Evolutionary conservation across 1,139 yeast species (phyloP).

Genomic region (Kodamaea suecica): DNA sequence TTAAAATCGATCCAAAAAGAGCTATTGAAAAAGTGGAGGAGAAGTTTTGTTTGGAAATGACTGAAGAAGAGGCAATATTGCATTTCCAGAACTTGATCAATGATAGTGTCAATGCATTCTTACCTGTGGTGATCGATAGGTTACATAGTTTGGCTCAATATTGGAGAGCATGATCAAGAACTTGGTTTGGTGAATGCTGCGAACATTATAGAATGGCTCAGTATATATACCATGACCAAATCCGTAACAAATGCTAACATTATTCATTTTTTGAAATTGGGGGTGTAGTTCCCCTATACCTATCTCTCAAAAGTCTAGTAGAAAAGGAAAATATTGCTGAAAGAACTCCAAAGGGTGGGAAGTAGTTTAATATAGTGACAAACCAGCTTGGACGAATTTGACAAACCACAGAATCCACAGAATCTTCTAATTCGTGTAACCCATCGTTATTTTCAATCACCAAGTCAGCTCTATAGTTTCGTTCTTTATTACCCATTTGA

Average conservation of each 20-base stretch:
- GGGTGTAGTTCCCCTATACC: conserved; percentile 8
- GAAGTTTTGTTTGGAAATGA: conserved; percentile 87
- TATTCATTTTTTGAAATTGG: conserved; percentile 3
- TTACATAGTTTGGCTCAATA: conserved; percentile 94
- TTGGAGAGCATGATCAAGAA: conserved; percentile 71
- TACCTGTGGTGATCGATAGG: conserved; percentile 94
- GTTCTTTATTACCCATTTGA: conserved; percentile 67
- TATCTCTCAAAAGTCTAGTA: conserved; percentile 11
- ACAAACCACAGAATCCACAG: conserved; percentile 46
- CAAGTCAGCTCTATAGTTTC: conserved; percentile 59
- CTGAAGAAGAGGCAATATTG: conserved; percentile 90
- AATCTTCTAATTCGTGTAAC: conserved; percentile 44
- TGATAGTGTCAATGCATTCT: conserved; percentile 87
- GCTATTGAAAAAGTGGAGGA: conserved; percentile 90
- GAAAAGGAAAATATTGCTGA: conserved; percentile 25
- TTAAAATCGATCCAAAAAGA: conserved; percentile 68
- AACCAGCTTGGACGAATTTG: conserved; percentile 49
- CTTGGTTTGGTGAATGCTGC: no score
- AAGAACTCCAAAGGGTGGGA: conserved; percentile 50
- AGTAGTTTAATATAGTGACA: conserved; percentile 58
- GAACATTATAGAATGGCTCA: no score
- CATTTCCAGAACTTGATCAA: conserved; percentile 92
- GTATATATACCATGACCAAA: no score
- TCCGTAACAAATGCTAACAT: no score
- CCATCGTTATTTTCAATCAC: conserved; percentile 64